phyloP scores from a whole-genome alignment of 208 protist species.

The Leishmania lainsoni region DNA sequence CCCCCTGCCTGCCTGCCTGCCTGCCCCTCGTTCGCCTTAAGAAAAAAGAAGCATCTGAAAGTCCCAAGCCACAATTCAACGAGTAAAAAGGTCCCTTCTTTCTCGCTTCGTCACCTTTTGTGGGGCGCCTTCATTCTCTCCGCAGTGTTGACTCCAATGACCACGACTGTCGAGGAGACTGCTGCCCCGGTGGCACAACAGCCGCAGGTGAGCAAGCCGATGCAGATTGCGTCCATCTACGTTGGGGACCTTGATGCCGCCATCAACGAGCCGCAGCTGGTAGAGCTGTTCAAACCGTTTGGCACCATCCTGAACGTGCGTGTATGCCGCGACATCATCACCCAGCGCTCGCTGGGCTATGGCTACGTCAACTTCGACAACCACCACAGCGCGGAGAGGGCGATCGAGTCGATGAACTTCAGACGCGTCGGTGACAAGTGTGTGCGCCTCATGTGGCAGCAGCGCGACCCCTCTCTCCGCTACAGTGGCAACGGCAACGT shows the following conservation, averaged over 20 bases:
- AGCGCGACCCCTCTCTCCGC: constrained; percentile 97
- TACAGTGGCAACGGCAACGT: constrained; percentile 98
- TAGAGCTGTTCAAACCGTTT: constrained; percentile 98
- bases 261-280: constrained; percentile 93
- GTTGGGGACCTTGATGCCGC: constrained; percentile 97
- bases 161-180: constrained; percentile 30
- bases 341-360: constrained; percentile 98
- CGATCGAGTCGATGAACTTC: constrained; percentile 99
- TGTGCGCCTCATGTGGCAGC: constrained; percentile 99
- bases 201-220: constrained; percentile 50
- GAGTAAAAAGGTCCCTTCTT: background rate
- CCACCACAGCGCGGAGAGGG: constrained; percentile 95
- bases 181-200: constrained; percentile 24
- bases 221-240: constrained; percentile 97
- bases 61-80: background rate
- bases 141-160: background rate
- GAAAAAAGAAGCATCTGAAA: no score
- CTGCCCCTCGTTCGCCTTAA: no score
- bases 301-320: constrained; percentile 98
- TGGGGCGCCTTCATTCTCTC: background rate
- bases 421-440: constrained; percentile 93
- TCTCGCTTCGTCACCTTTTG: background rate
- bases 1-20: no score
- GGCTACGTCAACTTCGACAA: constrained; percentile 99
- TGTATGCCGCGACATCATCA: constrained; percentile 98